A percentile compares a stretch with the other conserved stretches of the same genome.
Evolutionary conservation across 2,329 filamentous ascomycete genomes (phyloP).

Genomic region (Fusarium kyushuense): DNA sequence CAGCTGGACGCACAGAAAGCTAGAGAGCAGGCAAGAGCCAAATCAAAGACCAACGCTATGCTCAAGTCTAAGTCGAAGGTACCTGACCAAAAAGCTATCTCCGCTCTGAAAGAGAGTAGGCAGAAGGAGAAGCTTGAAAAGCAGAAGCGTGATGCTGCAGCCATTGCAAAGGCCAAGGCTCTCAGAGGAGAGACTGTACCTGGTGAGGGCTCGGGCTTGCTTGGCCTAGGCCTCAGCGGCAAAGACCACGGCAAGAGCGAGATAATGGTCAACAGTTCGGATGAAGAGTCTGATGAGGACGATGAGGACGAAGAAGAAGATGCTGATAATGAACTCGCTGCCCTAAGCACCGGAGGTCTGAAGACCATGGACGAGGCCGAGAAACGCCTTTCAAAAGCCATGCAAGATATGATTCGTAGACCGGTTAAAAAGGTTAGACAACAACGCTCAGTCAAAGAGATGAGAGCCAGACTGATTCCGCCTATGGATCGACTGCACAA

Average conservation of each 20-base stretch:
- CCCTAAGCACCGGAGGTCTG: conserved; percentile 61
- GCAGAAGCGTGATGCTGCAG: conserved; percentile 76
- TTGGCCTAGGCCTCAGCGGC: conserved; percentile 76
- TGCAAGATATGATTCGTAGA: conserved; percentile 70
- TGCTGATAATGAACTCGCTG: conserved; percentile 64
- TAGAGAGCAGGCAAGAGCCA: conserved; percentile 47
- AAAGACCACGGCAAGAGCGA: conserved; percentile 87
- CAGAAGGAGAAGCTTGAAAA: conserved; percentile 80
- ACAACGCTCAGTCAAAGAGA: conserved; percentile 87
- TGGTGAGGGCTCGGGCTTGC: conserved; percentile 83
- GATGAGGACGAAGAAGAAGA: conserved; percentile 67
- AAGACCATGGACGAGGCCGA: conserved; percentile 64
- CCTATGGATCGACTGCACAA: conserved; percentile 88
- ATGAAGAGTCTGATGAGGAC: conserved; percentile 79
- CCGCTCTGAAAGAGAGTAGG: conserved; percentile 75
- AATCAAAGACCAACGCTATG: conserved; percentile 49
- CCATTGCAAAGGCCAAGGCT: conserved; percentile 74
- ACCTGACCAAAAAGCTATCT: conserved; percentile 55
- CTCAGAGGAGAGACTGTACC: conserved; percentile 55
- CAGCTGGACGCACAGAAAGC: conserved; percentile 58
- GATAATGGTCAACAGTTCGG: conserved; percentile 89
- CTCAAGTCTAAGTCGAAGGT: conserved; percentile 50
- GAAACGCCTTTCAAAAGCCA: conserved; percentile 58
- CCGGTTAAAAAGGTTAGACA: conserved; percentile 88
- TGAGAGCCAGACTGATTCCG: conserved; percentile 90